These are phyloP conservation scores for Penicillium sp. DNA, from an alignment of 2,329 filamentous ascomycete species.

Conservation along the genomic window DNA sequence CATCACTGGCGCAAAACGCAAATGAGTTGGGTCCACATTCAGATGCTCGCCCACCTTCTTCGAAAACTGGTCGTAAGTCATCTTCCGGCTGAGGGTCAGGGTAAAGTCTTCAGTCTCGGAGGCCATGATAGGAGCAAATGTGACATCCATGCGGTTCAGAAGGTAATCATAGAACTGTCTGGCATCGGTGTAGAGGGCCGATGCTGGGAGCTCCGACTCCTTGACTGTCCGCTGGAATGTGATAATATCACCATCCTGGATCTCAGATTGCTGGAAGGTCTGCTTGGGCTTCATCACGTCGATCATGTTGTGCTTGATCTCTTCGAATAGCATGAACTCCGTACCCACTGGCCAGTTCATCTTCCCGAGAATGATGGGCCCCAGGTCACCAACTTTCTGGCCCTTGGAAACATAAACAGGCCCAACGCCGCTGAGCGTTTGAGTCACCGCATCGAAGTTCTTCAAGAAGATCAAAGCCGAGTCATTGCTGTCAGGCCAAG, in stretches of 20 bases:
- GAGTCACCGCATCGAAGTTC: constrained; percentile 77
- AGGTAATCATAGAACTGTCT: constrained; percentile 92
- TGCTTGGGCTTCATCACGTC: constrained; percentile 90
- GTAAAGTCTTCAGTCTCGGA: constrained; percentile 66
- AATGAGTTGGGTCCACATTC: constrained; percentile 75
- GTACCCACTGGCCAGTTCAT: constrained; percentile 85
- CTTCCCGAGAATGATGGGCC: constrained; percentile 72
- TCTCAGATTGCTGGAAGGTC: constrained; percentile 84
- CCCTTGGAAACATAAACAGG: constrained; percentile 86
- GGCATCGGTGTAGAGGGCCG: constrained; percentile 64
- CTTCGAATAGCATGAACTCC: constrained; percentile 78
- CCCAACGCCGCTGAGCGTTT: constrained; percentile 73
- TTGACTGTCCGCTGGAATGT: constrained; percentile 76
- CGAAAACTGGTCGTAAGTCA: constrained; percentile 83
- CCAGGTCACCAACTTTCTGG: constrained; percentile 83
- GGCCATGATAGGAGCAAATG: constrained; percentile 67
- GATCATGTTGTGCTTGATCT: constrained; percentile 98
- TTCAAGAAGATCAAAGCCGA: constrained; percentile 88
- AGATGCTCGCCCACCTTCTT: constrained; percentile 80
- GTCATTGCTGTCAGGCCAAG: constrained; percentile 61
- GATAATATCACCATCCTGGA: constrained; percentile 95
- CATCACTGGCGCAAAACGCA: constrained; percentile 89
- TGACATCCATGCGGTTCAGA: constrained; percentile 76
- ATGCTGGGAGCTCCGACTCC: constrained; percentile 40
- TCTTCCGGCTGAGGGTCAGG: constrained; percentile 80